These are phyloP conservation scores for Leccinellum albellum DNA, from an alignment of 768 basidiomycete genomes.

Conservation along the genomic window DNA sequence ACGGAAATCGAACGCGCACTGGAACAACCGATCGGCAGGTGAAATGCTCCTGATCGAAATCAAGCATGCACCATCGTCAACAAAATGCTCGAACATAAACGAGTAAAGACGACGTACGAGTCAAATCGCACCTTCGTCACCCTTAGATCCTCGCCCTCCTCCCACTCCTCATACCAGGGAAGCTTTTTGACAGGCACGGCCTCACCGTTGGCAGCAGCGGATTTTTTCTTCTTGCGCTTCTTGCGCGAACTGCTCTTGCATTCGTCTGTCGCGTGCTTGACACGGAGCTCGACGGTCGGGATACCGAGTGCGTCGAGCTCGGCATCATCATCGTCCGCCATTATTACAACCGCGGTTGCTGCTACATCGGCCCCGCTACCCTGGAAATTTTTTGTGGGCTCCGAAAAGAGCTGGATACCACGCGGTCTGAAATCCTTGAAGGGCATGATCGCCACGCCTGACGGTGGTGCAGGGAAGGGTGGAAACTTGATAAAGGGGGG, in stretches of 20 bases:
- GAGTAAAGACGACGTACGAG: constrained; percentile 40
- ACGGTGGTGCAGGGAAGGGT: constrained; percentile 45
- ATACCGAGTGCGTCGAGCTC: constrained; percentile 69
- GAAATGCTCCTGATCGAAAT: constrained; percentile 36
- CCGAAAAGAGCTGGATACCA: constrained; percentile 54
- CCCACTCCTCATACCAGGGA: constrained; percentile 75
- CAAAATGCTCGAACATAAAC: neutral
- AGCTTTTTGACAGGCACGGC: constrained; percentile 22
- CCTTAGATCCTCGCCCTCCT: constrained; percentile 51
- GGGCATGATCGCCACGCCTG: constrained; percentile 46
- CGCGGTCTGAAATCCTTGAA: constrained; percentile 55
- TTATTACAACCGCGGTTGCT: neutral
- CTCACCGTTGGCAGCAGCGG: constrained; percentile 9
- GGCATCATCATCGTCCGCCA: constrained; percentile 27
- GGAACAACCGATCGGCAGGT: constrained; percentile 52
- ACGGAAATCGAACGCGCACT: constrained; percentile 58
- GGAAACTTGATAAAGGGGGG: constrained; percentile 36
- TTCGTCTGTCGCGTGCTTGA: constrained; percentile 51
- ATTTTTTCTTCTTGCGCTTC: constrained; percentile 42
- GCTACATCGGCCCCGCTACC: constrained; percentile 26
- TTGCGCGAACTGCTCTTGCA: constrained; percentile 56
- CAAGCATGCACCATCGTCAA: neutral
- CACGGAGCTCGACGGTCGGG: constrained; percentile 54
- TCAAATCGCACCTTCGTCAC: constrained; percentile 41
- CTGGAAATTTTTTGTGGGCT: constrained; percentile 20